Evolutionary conservation across 192 early-diverging fungal species (phyloP).

Genomic region (Podochytrium sp.): DNA sequence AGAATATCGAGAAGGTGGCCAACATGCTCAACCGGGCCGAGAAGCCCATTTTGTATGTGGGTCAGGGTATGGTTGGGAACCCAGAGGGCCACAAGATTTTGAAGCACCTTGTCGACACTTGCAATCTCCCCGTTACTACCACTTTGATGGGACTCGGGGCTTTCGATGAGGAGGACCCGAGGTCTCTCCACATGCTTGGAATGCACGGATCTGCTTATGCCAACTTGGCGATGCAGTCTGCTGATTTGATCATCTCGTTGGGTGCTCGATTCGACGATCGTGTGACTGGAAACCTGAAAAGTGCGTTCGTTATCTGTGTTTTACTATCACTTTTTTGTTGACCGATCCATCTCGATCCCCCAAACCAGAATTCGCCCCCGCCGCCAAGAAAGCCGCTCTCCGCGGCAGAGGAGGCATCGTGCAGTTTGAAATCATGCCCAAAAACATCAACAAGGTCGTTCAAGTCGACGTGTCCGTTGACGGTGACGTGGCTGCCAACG

Average conservation of each 20-base stretch:
- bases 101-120: constrained; percentile 80
- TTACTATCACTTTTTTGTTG: neutral
- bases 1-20: constrained; percentile 72
- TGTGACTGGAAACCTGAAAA: constrained; percentile 86
- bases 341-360: neutral
- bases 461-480: constrained; percentile 89
- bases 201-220: constrained; percentile 99
- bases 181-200: constrained; percentile 95
- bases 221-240: constrained; percentile 96
- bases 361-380: constrained; percentile 82
- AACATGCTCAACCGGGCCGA: constrained; percentile 86
- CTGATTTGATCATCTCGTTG: constrained; percentile 92
- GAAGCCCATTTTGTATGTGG: constrained; percentile 93
- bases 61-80: constrained; percentile 84
- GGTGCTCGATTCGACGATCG: constrained; percentile 99
- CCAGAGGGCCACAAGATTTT: constrained; percentile 83
- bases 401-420: constrained; percentile 92
- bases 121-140: constrained; percentile 97
- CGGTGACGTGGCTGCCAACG: constrained; percentile 91
- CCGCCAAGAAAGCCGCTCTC: constrained; percentile 83
- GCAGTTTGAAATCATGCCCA: constrained; percentile 99
- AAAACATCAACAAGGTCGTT: constrained; percentile 99
- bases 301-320: constrained; percentile 23
- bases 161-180: constrained; percentile 90
- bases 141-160: constrained; percentile 91